Evolutionary conservation across 1,139 yeast genomes (phyloP), one percentile per base, ranked within the genome.

Genomic region (Pichia sp.): DNA sequence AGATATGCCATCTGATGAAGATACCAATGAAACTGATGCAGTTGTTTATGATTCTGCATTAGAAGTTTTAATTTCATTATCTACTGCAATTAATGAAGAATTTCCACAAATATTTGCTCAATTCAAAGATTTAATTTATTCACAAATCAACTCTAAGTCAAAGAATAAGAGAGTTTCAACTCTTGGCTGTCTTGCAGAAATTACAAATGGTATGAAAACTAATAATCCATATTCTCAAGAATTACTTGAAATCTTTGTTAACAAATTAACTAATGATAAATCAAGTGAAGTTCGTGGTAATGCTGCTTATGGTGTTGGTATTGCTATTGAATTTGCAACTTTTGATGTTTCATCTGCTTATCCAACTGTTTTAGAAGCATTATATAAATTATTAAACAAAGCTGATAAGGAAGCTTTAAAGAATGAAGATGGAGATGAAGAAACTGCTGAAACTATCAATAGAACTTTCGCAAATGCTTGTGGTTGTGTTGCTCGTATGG

Each of bases 401-500:
- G 87, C 89, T 42, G 94, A 85, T 62, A 78, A 77, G 56, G 78
- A 79, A 65, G 80, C 80, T 54, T 70, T 71, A 45, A 70, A 73
- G 56, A 63, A 66, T 44, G 75, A 73, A 49, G 78, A 71, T 47
- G 85, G 78, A 52, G 94, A 83, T 56, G 51, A 48, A 35, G 95
- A 86, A 64, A 76, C 87, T 40, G 77, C 76, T 62, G 96, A 89
- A 54, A 85, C 80, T 51, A 78, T 87, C 54, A 81, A 84, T 66
- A 78, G 97, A 67, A 80, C 95, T 12, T 78, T 80, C 56, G 96
- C 97, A 51, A 92, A 92, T 65, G 96, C 96, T 7, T 85, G 95
- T 65, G 99, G 99, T 39, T 92, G 98, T 75, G 95, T 90, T 50
- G 89, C 96, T 30, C 82, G 98, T 68, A 76, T 92, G 87, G 76